Percentiles rank a stretch among this genome's conserved stretches.
These are phyloP conservation scores for Melampsora larici-populina DNA, from an alignment of 1,284 basidiomycete species.

Conservation along the genomic window DNA sequence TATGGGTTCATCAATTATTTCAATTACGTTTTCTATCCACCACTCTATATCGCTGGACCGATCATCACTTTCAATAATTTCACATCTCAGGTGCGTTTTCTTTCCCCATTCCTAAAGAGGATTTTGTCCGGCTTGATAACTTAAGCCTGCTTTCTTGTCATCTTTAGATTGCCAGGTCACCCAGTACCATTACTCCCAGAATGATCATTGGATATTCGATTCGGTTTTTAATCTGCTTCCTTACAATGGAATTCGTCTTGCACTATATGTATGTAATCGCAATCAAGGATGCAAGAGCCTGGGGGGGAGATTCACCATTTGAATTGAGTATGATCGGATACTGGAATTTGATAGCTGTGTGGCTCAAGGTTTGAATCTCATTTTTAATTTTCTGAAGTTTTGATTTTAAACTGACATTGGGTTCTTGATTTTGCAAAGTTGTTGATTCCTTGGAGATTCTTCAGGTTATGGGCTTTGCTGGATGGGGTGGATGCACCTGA, in stretches of 20 bases:
- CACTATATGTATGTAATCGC: conserved; percentile 97
- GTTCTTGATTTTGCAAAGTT: conserved; percentile 59
- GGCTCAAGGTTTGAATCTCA: conserved; percentile 73
- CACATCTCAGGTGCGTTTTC: conserved; percentile 70
- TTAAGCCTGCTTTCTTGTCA: background rate
- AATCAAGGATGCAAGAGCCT: conserved; percentile 76
- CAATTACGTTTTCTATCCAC: conserved; percentile 80
- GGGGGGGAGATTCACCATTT: conserved; percentile 67
- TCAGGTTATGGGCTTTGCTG: conserved; percentile 86
- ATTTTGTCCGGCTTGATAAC: conserved; percentile 56
- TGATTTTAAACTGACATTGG: background rate
- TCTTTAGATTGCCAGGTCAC: conserved; percentile 56
- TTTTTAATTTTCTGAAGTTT: conserved; percentile 9
- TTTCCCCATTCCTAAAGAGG: background rate
- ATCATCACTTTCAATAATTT: conserved; percentile 97
- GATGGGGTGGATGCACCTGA: conserved; percentile 92
- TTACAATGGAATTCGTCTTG: conserved; percentile 86
- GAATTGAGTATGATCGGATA: conserved; percentile 91
- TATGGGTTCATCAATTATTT: conserved; percentile 65
- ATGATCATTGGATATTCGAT: conserved; percentile 61
- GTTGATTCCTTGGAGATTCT: conserved; percentile 95
- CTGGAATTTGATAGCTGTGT: conserved; percentile 94
- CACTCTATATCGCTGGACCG: conserved; percentile 91
- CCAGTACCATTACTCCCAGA: conserved; percentile 54
- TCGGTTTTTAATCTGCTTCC: conserved; percentile 68